Base-by-base conservation (phyloP, 2,329 filamentous ascomycete genomes). In the Fusarium sp. region DNA sequence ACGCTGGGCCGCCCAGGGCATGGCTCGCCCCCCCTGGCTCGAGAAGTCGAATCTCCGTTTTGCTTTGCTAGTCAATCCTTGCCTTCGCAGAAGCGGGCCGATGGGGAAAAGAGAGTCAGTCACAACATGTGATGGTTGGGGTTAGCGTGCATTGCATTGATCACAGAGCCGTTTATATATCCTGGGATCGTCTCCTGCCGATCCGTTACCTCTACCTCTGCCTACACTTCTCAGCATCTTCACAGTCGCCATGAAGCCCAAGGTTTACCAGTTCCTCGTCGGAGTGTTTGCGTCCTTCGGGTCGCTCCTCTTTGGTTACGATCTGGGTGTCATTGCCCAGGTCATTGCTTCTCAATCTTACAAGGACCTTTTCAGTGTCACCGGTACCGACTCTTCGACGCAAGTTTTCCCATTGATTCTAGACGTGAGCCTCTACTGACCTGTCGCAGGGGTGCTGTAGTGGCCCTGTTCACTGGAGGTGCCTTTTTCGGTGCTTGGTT, bases 231-330 rank as follows among this genome's bases (percentile, higher is more conserved):
- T 9, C 31, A 34, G 9, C 31, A 34, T 34, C 8, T 12, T 34
- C 31, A 23, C 31, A 9, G 31, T 34, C 31, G 8, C 31, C 8
- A 34, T 34, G 31, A 34, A 34, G 31, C 82, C 82, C 44, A 82
- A 83, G 70, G 78, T 77, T 75, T 84, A 81, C n/a, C 74, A 88
- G 79, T 87, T 86, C 72, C 82, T 87, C 53, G 83, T 87, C 37
- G 82, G 83, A 74, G 80, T 86, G 31, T 88, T 89, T 74, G 87
- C 86, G 69, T 88, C 87, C 23, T 79, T 88, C 43, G 87, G 87
- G 44, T 88, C 86, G 6, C 80, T 88, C 50, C 82, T 87, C 34
- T 89, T 80, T 71, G 87, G 87, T 52, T 88, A 89, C 73, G 87
- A 88, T 74, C 79, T 89, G 11, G 86, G 85, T 73, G 54, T 57